These are phyloP conservation scores for Capronia epimyces DNA, from an alignment of 2,329 filamentous ascomycete species.

Conservation along the genomic window DNA sequence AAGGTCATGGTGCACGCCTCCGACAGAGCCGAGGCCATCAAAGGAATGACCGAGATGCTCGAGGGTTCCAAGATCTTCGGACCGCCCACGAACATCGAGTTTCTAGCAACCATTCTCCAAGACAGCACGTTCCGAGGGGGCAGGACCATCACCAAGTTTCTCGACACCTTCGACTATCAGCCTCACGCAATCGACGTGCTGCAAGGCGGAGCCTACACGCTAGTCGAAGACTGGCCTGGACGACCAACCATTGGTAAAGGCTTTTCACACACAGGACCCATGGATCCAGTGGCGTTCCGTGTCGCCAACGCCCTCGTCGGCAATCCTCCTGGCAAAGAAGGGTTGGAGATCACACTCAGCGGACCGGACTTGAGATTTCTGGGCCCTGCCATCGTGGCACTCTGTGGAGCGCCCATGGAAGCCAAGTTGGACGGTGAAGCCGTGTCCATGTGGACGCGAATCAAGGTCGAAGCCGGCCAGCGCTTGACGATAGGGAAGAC, in stretches of 20 bases:
- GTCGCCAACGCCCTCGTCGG: slow-evolving; percentile 57
- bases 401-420: slow-evolving; percentile 54
- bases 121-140: slow-evolving; percentile 45
- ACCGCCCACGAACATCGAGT: slow-evolving; percentile 55
- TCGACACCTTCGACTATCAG: slow-evolving; percentile 47
- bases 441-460: slow-evolving; percentile 52
- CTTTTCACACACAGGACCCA: slow-evolving; percentile 56
- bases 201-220: slow-evolving; percentile 52
- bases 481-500: slow-evolving; percentile 53
- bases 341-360: slow-evolving; percentile 55
- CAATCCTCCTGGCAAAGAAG: slow-evolving; percentile 49
- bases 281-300: slow-evolving; percentile 55
- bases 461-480: slow-evolving; percentile 49
- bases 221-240: slow-evolving; percentile 56
- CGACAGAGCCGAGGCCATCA: slow-evolving; percentile 40
- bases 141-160: slow-evolving; percentile 53
- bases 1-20: slow-evolving; percentile 54
- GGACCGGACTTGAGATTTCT: slow-evolving; percentile 56
- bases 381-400: slow-evolving; percentile 49
- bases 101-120: slow-evolving; percentile 48
- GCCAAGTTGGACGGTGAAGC: slow-evolving; percentile 46
- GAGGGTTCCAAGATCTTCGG: slow-evolving; percentile 46
- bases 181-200: slow-evolving; percentile 53
- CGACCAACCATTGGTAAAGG: slow-evolving; percentile 54
- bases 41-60: slow-evolving; percentile 43